Base-by-base conservation (phyloP, 2,329 filamentous ascomycete genomes). In the Colletotrichum liriopes region DNA sequence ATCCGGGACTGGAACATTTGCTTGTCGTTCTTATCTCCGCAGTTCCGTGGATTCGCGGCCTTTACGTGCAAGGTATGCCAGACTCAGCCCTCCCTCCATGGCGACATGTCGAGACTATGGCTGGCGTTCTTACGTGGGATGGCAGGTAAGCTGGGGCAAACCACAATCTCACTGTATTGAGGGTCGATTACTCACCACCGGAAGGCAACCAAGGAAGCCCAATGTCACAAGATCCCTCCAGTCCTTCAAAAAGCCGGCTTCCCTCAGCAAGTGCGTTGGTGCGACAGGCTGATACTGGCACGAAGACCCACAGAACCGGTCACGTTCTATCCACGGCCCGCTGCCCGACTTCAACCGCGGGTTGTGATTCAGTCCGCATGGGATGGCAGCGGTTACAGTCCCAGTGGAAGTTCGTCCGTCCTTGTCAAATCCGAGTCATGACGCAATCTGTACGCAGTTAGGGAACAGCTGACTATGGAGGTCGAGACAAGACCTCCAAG, bases 281-380 rank as follows among this genome's bases (percentile, higher is more conserved):
- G 41, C 64, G 64, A 56, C 64, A 45, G 58, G 59, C 68, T 67
- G 56, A 45, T 67, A 59, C 51, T 64, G 64, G 52, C 69, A 69
- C 59, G 47, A 32, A 59, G 65, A 65, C 54, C 61, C 59, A 54
- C 65, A 51, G 14, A 52, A 69, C 69, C 52, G 45, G 61, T 73
- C 71, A 73, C 71, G 62, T 71, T 73, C 60, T 35, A 37, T 56
- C 35, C 9, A 66, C 61, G 61, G 67, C 71, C 71, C 61, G 67
- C 29, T 60, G 45, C 35, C 35, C 59, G 52, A 60, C 37, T 71
- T 59, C 55, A 43, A 62, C 26, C n/a, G 39, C 26, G 59, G 66
- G 59, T 41, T 54, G 58, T 72, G 69, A 72, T 72, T 69, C 69
- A 69, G n/a, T 37, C 54, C 56, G 64, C 59, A 69, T 72, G 69